A percentile compares a stretch with the other conserved stretches of the same genome.
Conservation (phyloP, 2,329 filamentous ascomycete genomes). For the Diplodia sapinea region DNA sequence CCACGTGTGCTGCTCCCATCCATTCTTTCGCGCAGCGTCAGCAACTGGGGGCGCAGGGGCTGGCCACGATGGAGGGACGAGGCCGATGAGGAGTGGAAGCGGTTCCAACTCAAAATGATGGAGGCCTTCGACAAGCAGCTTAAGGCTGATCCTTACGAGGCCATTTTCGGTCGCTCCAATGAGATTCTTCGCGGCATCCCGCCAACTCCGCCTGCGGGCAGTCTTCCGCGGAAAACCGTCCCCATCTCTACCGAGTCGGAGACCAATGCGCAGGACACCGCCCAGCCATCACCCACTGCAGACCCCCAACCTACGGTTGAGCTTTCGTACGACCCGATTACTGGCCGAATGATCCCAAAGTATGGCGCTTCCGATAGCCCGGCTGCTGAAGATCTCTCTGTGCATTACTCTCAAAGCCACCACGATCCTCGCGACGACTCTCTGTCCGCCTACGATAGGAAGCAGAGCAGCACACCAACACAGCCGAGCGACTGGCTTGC, state of each 20-base stretch:
- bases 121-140: constrained; percentile 35
- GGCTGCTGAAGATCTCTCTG: constrained; percentile 31
- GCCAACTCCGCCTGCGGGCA: constrained; percentile 44
- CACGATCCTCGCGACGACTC: constrained; percentile 25
- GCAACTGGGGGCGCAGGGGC: constrained; percentile 25
- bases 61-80: constrained; percentile 29
- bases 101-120: constrained; percentile 22
- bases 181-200: constrained; percentile 41
- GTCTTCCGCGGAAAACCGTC: constrained; percentile 13
- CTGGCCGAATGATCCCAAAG: constrained; percentile 45
- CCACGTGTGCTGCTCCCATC: not conserved
- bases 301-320: not conserved
- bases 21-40: constrained; percentile 6
- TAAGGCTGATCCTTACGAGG: constrained; percentile 51
- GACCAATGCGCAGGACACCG: not conserved
- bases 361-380: not conserved
- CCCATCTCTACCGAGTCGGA: constrained; percentile 34
- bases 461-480: not conserved
- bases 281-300: not conserved
- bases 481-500: constrained; percentile 6
- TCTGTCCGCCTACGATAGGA: constrained; percentile 18
- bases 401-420: constrained; percentile 21
- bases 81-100: constrained; percentile 23
- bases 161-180: constrained; percentile 51
- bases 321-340: constrained; percentile 46